Evolutionary conservation across 306 rosid genomes (phyloP).

Genomic region (Senna tora): DNA sequence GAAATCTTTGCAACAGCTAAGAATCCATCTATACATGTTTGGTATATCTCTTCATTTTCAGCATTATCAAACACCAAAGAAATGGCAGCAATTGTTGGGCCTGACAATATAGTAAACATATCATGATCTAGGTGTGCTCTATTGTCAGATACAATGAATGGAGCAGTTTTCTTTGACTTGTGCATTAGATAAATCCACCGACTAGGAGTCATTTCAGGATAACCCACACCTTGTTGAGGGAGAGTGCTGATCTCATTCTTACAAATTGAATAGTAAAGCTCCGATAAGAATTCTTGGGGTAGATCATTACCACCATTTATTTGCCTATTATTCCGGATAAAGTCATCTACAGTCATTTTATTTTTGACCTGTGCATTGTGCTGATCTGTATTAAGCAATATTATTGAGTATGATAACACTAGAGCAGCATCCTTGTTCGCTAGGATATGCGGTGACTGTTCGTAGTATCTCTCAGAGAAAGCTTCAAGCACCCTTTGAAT

Average conservation of each 20-base stretch:
- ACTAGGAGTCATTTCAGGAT: conserved; percentile 96
- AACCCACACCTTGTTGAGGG: conserved; percentile 89
- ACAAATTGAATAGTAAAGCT: conserved; percentile 87
- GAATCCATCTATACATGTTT: conserved; percentile 94
- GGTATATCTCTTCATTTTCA: conserved; percentile 89
- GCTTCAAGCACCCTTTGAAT: too few species aligned
- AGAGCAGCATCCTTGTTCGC: conserved; percentile 98
- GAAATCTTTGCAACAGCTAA: conserved; percentile 94
- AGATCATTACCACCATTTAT: conserved; percentile 94
- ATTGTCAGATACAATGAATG: conserved; percentile 84
- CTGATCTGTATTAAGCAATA: conserved; percentile 95
- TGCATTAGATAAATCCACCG: conserved; percentile 95
- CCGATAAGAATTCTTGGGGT: conserved; percentile 84
- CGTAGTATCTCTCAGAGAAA: conserved; percentile 97
- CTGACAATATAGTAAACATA: conserved; percentile 97
- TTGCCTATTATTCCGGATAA: conserved; percentile 85
- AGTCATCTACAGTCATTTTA: conserved; percentile 98
- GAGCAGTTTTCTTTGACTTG: conserved; percentile 83
- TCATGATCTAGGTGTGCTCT: conserved; percentile 89
- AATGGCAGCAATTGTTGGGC: conserved; percentile 97
- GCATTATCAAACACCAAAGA: conserved; percentile 98
- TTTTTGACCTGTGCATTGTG: conserved; percentile 96
- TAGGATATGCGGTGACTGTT: conserved; percentile 87
- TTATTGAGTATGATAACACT: conserved; percentile 82
- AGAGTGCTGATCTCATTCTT: conserved; percentile 94